A percentile compares a stretch with the other conserved stretches of the same genome.
Conservation (phyloP, 305 asterid genomes). For the Fraxinus albicans region DNA sequence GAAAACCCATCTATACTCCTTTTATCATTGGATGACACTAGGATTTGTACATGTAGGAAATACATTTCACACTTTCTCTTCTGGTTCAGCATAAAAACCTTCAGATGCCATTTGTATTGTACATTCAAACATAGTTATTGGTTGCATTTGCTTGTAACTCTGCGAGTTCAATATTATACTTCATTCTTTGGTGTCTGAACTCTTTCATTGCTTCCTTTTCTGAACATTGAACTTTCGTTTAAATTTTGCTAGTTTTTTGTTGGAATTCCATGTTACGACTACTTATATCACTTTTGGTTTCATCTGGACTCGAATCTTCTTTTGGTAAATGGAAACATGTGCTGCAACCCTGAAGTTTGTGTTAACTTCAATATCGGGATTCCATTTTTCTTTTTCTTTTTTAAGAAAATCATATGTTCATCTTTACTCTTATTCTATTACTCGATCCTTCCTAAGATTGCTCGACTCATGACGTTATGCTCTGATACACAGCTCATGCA, state of each 20-base stretch:
- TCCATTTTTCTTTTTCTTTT: not conserved
- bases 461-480: not conserved
- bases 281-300: not conserved
- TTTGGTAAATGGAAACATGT: not conserved
- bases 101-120: slow-evolving; percentile 10
- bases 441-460: not conserved
- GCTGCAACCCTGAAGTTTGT: not conserved
- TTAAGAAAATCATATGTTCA: not conserved
- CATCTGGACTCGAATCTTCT: not conserved
- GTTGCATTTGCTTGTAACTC: not conserved
- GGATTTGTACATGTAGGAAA: slow-evolving; percentile 45
- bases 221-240: not conserved
- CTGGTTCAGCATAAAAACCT: slow-evolving; percentile 7
- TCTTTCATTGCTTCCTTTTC: not conserved
- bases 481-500: not conserved
- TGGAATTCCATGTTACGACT: not conserved
- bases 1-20: not conserved
- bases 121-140: not conserved
- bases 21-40: slow-evolving; percentile 14
- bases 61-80: slow-evolving; percentile 9
- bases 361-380: not conserved
- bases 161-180: not conserved
- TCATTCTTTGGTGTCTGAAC: not conserved
- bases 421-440: not conserved
- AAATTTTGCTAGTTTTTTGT: not conserved